phyloP scores from a whole-genome alignment of 441 rosid genomes.

The Gossypium laxum region DNA sequence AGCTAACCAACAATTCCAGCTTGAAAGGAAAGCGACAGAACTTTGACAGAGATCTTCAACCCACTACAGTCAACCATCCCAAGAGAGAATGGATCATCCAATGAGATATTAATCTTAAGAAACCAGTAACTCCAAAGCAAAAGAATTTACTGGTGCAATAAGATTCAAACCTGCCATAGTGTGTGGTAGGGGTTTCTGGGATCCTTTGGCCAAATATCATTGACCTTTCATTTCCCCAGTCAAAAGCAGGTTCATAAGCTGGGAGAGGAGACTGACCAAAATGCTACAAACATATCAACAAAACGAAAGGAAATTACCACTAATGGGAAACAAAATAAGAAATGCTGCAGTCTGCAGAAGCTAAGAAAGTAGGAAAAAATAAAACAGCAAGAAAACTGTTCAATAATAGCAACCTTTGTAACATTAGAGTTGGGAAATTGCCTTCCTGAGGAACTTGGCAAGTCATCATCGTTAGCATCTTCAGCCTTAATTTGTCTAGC shows the following conservation, averaged over 20 bases:
- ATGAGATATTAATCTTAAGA: slow-evolving; percentile 2
- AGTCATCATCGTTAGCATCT: slow-evolving; percentile 54
- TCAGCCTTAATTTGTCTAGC: slow-evolving; percentile 58
- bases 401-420: slow-evolving; percentile 43
- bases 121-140: background rate
- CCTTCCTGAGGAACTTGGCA: slow-evolving; percentile 76
- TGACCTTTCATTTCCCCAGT: slow-evolving; percentile 96
- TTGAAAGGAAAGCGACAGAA: slow-evolving; percentile 61
- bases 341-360: background rate
- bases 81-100: slow-evolving; percentile 12
- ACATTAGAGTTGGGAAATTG: slow-evolving; percentile 47
- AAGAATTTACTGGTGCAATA: background rate
- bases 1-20: slow-evolving; percentile 82
- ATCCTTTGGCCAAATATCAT: slow-evolving; percentile 87
- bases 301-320: slow-evolving; percentile 11
- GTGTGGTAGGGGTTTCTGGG: slow-evolving; percentile 62
- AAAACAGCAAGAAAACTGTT: background rate
- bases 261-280: slow-evolving; percentile 90
- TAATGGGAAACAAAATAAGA: background rate
- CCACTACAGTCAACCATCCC: slow-evolving; percentile 14
- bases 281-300: slow-evolving; percentile 45
- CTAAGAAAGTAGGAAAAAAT: background rate
- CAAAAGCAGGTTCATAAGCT: slow-evolving; percentile 97
- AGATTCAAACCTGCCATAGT: slow-evolving; percentile 49
- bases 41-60: slow-evolving; percentile 9